A percentile compares a stretch with the other conserved stretches of the same genome.
phyloP scores from a whole-genome alignment of 768 basidiomycete genomes.

The Collybiopsis confluens region DNA sequence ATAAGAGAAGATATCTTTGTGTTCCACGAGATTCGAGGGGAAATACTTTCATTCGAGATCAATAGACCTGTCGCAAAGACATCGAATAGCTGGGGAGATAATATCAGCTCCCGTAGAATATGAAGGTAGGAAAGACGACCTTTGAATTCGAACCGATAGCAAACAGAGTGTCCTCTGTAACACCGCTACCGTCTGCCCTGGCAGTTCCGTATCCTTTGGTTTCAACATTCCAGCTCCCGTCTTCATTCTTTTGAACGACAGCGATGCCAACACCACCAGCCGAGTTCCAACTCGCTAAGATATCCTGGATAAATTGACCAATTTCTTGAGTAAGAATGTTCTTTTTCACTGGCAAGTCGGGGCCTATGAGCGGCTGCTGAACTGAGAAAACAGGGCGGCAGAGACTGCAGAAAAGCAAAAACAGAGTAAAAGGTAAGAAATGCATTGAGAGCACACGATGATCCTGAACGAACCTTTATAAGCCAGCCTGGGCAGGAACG shows the following conservation, averaged over 20 bases:
- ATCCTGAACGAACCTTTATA: no score
- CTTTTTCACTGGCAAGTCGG: neutral
- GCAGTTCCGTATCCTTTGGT: constrained; percentile 27
- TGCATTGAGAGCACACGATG: neutral
- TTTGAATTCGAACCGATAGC: constrained; percentile 28
- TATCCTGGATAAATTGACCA: constrained; percentile 16
- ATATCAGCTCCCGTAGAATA: neutral
- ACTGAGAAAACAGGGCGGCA: neutral
- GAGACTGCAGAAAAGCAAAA: no score
- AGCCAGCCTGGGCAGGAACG: no score
- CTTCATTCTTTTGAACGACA: constrained; percentile 20
- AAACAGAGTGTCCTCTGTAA: constrained; percentile 23
- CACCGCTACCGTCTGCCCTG: constrained; percentile 16
- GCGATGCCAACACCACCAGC: constrained; percentile 25
- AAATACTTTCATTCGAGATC: constrained; percentile 21
- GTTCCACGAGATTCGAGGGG: constrained; percentile 22
- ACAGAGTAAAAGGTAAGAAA: no score
- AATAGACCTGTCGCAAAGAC: constrained; percentile 22
- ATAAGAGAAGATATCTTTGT: constrained; percentile 20
- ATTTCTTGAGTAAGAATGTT: neutral
- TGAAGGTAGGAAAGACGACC: constrained; percentile 9
- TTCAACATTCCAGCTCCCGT: constrained; percentile 24
- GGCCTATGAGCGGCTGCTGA: neutral
- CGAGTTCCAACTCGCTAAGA: constrained; percentile 22
- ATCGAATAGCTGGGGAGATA: constrained; percentile 19